Percentiles rank a stretch among this genome's conserved stretches.
Conservation (phyloP, 371 early-diverging fungal genomes). For the Coemansia sp. region DNA sequence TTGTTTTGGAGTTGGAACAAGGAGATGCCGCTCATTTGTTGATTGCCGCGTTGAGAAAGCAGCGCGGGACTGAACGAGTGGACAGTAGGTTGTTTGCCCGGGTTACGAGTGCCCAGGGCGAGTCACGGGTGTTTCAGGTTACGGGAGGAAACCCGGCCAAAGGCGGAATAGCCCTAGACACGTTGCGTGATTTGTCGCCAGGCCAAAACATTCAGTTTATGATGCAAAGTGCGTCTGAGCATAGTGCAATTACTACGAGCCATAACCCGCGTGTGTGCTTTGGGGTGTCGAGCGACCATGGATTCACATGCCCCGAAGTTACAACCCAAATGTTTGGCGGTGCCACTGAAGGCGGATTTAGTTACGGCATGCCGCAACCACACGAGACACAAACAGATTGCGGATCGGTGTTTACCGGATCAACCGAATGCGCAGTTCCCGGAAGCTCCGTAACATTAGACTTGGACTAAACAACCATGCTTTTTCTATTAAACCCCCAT, state of each 20-base stretch:
- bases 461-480: background rate
- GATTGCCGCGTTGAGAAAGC: constrained; percentile 21
- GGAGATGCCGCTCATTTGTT: constrained; percentile 22
- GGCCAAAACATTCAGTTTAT: constrained; percentile 36
- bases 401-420: constrained; percentile 20
- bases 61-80: background rate
- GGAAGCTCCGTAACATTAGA: constrained; percentile 11
- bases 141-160: constrained; percentile 50
- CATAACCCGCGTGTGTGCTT: background rate
- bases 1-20: constrained; percentile 40
- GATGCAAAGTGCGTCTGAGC: background rate
- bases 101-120: constrained; percentile 2
- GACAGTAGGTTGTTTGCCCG: constrained; percentile 31
- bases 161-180: constrained; percentile 46
- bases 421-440: constrained; percentile 35
- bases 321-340: constrained; percentile 19
- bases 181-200: constrained; percentile 26
- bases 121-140: constrained; percentile 23
- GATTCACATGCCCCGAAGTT: background rate
- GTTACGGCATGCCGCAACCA: constrained; percentile 8
- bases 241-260: background rate
- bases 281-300: background rate
- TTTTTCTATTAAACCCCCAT: too few relatives aligned
- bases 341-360: constrained; percentile 36
- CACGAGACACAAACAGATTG: background rate